Conservation (phyloP, 257 asterid genomes). For the Primulina eburnea region DNA sequence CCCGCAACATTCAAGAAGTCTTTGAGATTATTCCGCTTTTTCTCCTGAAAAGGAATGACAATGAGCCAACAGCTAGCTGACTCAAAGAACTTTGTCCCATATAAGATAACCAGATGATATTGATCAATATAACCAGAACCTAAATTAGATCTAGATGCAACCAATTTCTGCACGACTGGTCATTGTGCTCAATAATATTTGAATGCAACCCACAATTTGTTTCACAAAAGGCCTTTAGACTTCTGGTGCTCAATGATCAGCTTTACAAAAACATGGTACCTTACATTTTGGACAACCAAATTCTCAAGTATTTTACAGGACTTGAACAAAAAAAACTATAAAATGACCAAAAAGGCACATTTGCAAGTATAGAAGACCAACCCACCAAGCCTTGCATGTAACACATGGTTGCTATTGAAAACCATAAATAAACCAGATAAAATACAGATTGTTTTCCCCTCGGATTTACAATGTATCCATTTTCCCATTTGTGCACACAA, state of each 20-base stretch:
- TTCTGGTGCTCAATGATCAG: too few relatives aligned
- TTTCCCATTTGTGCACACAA: too few relatives aligned
- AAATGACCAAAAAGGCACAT: background rate
- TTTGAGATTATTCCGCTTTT: slow-evolving; percentile 69
- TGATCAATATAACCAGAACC: background rate
- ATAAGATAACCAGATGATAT: background rate
- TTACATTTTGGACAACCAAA: background rate
- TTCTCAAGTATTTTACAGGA: background rate
- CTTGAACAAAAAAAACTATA: too few relatives aligned
- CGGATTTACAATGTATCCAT: too few relatives aligned
- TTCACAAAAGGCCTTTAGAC: background rate
- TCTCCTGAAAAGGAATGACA: slow-evolving; percentile 50
- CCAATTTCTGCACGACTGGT: background rate
- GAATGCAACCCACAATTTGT: background rate
- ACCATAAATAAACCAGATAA: background rate
- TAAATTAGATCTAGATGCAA: background rate
- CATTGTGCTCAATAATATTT: background rate
- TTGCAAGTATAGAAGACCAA: background rate
- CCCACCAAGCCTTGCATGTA: background rate
- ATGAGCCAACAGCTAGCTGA: slow-evolving; percentile 2
- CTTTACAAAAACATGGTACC: background rate
- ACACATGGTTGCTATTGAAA: too few relatives aligned
- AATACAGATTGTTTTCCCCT: too few relatives aligned
- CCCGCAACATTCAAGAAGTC: slow-evolving; percentile 86
- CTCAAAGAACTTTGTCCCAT: slow-evolving; percentile 3